Conservation (phyloP, 2,329 filamentous ascomycete genomes). For the Aspergillus puulaauensis region DNA sequence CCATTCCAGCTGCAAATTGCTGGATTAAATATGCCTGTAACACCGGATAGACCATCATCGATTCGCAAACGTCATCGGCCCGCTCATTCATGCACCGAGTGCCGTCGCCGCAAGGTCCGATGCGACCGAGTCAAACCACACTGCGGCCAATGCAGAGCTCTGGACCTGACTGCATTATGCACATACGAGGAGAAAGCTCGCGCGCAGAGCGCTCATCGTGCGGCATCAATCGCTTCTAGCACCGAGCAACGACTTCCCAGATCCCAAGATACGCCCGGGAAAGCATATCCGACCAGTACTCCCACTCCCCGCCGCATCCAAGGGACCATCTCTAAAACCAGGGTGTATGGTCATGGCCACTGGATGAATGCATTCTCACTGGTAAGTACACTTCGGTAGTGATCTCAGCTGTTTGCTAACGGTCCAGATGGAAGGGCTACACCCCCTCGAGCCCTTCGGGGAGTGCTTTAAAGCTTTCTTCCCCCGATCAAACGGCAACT, state of each 20-base stretch:
- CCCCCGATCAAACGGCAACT: background rate
- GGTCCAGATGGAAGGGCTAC: constrained; percentile 9
- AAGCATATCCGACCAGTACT: background rate
- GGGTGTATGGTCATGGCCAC: constrained; percentile 25
- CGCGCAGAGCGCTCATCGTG: background rate
- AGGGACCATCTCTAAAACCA: constrained; percentile 23
- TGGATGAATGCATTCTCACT: constrained; percentile 23
- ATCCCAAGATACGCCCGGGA: background rate
- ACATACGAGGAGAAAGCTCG: constrained; percentile 10
- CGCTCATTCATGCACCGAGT: constrained; percentile 27
- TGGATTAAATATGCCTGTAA: too few relatives aligned
- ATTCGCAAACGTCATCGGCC: constrained; percentile 19
- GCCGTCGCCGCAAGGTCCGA: constrained; percentile 31
- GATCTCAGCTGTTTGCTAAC: background rate
- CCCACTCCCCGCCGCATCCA: constrained; percentile 6
- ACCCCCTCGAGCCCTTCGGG: constrained; percentile 8
- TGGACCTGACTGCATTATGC: constrained; percentile 14
- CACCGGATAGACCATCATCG: background rate
- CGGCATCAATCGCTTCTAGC: background rate
- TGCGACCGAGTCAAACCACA: constrained; percentile 27
- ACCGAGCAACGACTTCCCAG: background rate
- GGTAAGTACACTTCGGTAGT: constrained; percentile 7
- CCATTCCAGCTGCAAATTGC: too few relatives aligned
- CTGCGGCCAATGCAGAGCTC: constrained; percentile 22
- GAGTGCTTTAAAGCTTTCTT: constrained; percentile 4